A percentile compares a stretch with the other conserved stretches of the same genome.
These are phyloP conservation scores for Blastobotrys malaysiensis DNA, from an alignment of 1,139 yeast species.

Conservation along the genomic window DNA sequence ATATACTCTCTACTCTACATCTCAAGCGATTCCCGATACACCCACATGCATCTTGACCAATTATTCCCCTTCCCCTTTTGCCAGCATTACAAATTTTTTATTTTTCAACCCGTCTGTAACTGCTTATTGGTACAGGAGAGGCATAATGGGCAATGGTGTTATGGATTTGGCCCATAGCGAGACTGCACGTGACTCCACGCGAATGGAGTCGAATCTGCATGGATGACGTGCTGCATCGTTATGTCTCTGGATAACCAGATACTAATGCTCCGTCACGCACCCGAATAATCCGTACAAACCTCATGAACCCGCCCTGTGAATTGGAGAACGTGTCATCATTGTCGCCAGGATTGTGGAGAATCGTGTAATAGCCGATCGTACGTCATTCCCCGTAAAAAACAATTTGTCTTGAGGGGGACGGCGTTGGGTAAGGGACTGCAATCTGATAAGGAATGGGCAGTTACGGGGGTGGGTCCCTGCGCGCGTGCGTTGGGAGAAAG, in stretches of 20 bases:
- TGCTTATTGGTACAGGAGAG: neutral
- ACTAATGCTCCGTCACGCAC: neutral
- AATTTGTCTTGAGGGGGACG: neutral
- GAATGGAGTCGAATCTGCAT: neutral
- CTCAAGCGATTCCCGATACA: no score
- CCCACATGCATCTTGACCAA: neutral
- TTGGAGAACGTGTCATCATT: neutral
- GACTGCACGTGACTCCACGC: neutral
- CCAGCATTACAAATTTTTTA: neutral
- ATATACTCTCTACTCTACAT: neutral
- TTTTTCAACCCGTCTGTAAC: no score
- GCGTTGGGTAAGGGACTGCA: neutral
- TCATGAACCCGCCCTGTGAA: no score
- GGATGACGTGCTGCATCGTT: neutral
- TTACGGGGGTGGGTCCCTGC: neutral
- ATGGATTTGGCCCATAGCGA: neutral
- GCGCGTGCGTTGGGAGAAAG: neutral
- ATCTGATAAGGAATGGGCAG: neutral
- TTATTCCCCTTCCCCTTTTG: neutral
- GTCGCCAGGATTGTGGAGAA: neutral
- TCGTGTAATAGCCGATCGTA: neutral
- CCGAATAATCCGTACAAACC: neutral
- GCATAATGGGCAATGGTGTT: neutral
- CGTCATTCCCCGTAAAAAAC: neutral
- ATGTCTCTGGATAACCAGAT: neutral